Base-by-base conservation (phyloP, 2,329 filamentous ascomycete species). In the Cytospora leucostoma region DNA sequence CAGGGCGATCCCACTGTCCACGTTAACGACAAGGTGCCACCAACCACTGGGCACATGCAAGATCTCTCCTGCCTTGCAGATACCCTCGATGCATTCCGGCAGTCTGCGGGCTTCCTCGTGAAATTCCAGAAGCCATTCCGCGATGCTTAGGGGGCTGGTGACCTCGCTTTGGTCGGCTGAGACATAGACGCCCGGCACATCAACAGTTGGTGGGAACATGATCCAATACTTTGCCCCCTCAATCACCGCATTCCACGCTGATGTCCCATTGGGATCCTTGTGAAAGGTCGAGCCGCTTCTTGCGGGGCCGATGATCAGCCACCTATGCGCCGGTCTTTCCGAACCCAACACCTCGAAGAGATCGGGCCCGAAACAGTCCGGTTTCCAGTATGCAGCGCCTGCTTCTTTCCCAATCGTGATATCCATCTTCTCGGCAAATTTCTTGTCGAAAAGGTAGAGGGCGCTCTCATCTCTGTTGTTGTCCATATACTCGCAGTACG, bases 151-250 rank as follows among this genome's bases (percentile, higher is more conserved):
- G 1, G 94, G 95, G 59, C 90, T 93, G 0, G 94, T 98, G 57
- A 98, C 93, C 76, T 98, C 94, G 72, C 91, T 93, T 72, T 92
- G 90, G 72, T 98, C 95, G 47, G 88, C 83, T 5, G 91, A 96
- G 50, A 97, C 91, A 70, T 90, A 96, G 44, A 98, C 93, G 4
- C 94, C 94, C 0, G 94, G 94, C 7, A 95, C 93, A 4, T 88
- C 82, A 0, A 87, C 84, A 0, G 86, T 86, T 0, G 91, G 89
- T 0, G 92, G 93, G 72, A 98, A 98, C 92, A 98, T 96, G 74
- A 98, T 94, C 94, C 95, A 98, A 80, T 98, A 98, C 73, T 98
- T 98, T 38, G 89, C 86, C 6, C 94, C 95, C 64, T 89, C 87
- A 34, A 98, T 80, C 15, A 97, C 92, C 0, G 93, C 94, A 73